phyloP scores from a whole-genome alignment of 306 rosid species.

The Cucurbita ficifolia region DNA sequence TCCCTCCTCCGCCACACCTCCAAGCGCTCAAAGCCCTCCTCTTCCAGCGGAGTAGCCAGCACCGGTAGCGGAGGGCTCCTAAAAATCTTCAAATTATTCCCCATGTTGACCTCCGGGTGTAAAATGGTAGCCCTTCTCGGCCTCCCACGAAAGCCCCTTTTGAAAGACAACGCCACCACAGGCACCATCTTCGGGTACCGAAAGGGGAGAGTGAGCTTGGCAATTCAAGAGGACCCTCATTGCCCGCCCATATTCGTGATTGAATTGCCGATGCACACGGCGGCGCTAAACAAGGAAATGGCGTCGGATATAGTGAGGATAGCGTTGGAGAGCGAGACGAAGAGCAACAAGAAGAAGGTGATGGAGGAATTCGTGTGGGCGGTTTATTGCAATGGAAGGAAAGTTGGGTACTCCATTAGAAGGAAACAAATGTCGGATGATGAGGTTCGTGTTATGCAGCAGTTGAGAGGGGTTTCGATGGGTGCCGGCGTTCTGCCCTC shows the following conservation, averaged over 20 bases:
- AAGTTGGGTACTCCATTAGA: conserved; percentile 68
- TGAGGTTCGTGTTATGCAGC: conserved; percentile 85
- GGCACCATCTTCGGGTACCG: conserved; percentile 82
- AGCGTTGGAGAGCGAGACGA: conserved; percentile 93
- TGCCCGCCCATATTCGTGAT: conserved; percentile 69
- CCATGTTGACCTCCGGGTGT: conserved; percentile 85
- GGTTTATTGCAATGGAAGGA: conserved; percentile 81
- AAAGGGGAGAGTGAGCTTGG: conserved; percentile 71
- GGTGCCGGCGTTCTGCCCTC: conserved; percentile 87
- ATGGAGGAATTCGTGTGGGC: conserved; percentile 87
- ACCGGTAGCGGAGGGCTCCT: conserved; percentile 33
- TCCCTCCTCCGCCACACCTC: conserved; percentile 40
- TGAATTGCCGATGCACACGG: conserved; percentile 68
- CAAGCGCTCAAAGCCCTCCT: conserved; percentile 26
- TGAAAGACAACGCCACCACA: conserved; percentile 72
- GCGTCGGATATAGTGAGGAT: conserved; percentile 60
- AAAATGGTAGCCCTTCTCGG: conserved; percentile 88
- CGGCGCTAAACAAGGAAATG: conserved; percentile 74
- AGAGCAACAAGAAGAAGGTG: conserved; percentile 53
- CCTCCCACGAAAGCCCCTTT: conserved; percentile 54
- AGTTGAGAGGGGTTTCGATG: conserved; percentile 84
- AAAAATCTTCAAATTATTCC: conserved; percentile 67
- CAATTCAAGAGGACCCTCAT: conserved; percentile 87
- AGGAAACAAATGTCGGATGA: conserved; percentile 69
- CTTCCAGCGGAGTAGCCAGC: neutral